Base-by-base conservation (phyloP, 2,329 filamentous ascomycete genomes). In the Sporothrix inflata region DNA sequence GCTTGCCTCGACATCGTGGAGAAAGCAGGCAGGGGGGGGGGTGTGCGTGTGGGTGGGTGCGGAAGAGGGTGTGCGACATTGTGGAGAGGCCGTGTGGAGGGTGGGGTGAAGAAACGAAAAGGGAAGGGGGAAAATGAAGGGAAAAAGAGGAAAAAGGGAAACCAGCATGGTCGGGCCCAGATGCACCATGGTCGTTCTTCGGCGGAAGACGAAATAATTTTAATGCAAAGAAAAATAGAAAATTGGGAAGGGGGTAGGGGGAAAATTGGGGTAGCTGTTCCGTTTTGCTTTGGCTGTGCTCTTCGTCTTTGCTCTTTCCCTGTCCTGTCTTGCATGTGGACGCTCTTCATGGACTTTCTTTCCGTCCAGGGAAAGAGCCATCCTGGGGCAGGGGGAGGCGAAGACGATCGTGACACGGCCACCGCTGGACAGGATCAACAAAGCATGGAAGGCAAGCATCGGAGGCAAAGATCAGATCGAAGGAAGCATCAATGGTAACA, bases 101-200 rank as follows among this genome's bases (percentile, higher is more conserved):
- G 57, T 61, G 57, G 57, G 57, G 57, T 61, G 57, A 40, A 61
- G 57, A 61, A 61, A 61, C 38, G 45, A 45, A 61, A 61, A 7
- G 12, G 55, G 16, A 55, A 11, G 51, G 51, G 51, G 14, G 16
- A 11, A 30, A 30, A 34, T 27, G 19, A 21, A 19, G 47, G 2
- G 1, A 51, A 21, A 21, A 3, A 7, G 6, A 9, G n/a, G 19
- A 51, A 51, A 47, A 19, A 19, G 14, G 19, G 19, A 21, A 57
- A 30, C 19, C 11, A 16, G 24, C 53, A 57, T 6, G 12, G 27
- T 27, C 30, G 42, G n/a, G 11, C 21, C 38, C 60, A 65, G 60
- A 65, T 47, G 60, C 60, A 65, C 69, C 45, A 71, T 71, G 69
- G 69, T 53, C 69, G 55, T 71, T 71, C 69, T 51, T 71, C 69